These are phyloP conservation scores for Coemansia sp. DNA, from an alignment of 192 early-diverging fungal species.

Conservation along the genomic window DNA sequence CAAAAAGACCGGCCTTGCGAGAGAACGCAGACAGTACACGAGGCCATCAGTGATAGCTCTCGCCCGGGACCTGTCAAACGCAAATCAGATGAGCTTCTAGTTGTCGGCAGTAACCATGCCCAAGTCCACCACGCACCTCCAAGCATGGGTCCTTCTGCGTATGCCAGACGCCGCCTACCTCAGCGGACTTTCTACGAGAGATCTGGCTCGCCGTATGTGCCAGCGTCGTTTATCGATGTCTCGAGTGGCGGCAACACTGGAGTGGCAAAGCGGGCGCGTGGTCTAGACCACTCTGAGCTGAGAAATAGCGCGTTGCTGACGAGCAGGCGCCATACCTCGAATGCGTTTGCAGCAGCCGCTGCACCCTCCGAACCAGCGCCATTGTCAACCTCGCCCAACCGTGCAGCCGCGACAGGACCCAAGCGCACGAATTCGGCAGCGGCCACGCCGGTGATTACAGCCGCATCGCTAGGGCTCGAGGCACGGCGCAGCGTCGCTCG, in stretches of 20 bases:
- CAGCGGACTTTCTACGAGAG: slow-evolving; percentile 1
- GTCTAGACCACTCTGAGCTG: slow-evolving; percentile 7
- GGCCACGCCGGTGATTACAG: slow-evolving; percentile 28
- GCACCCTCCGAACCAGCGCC: slow-evolving; percentile 2
- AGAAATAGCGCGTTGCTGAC: slow-evolving; percentile 1
- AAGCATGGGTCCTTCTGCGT: neutral
- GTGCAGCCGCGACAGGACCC: neutral
- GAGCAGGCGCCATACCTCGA: slow-evolving; percentile 13
- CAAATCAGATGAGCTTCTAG: neutral
- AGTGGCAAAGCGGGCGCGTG: slow-evolving; percentile 12
- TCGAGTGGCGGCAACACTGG: slow-evolving; percentile 4
- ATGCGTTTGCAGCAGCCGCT: neutral
- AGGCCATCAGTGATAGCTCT: neutral
- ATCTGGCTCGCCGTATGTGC: slow-evolving; percentile 18
- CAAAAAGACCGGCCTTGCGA: slow-evolving; percentile 9
- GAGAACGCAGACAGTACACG: neutral
- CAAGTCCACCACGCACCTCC: neutral
- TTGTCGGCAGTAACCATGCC: neutral
- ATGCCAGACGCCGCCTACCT: slow-evolving; percentile 10
- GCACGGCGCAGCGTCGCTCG: slow-evolving; percentile 24
- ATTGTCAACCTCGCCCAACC: neutral
- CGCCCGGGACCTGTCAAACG: neutral
- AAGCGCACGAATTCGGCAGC: neutral
- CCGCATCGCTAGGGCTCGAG: slow-evolving; percentile 33
- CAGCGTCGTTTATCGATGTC: slow-evolving; percentile 39